These are phyloP conservation scores for Psilocybe mexicana DNA, from an alignment of 1,284 basidiomycete genomes.

Conservation along the genomic window DNA sequence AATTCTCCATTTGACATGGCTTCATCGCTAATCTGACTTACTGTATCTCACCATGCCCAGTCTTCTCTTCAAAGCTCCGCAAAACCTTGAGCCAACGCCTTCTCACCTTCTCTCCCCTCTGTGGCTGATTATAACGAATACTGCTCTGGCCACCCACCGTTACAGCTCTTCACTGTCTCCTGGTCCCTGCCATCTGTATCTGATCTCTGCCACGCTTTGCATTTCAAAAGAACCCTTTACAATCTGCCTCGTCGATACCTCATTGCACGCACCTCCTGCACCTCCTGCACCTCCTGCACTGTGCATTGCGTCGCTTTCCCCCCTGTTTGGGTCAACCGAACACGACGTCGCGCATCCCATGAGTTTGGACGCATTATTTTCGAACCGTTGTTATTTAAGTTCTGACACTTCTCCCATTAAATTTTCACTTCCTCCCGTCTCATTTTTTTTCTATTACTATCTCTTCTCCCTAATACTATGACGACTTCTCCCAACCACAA, in stretches of 20 bases:
- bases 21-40: conserved; percentile 20
- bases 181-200: conserved; percentile 11
- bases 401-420: conserved; percentile 47
- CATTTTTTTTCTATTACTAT: conserved; percentile 44
- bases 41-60: conserved; percentile 32
- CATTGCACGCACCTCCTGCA: conserved; percentile 18
- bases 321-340: conserved; percentile 21
- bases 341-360: conserved; percentile 18
- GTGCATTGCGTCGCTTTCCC: conserved; percentile 14
- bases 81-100: conserved; percentile 23
- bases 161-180: conserved; percentile 4
- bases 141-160: conserved; percentile 5
- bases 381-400: conserved; percentile 35
- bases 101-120: conserved; percentile 8
- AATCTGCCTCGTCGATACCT: conserved; percentile 22
- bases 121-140: neutral
- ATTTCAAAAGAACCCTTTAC: conserved; percentile 9
- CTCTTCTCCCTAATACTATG: conserved; percentile 58
- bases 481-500: conserved; percentile 61
- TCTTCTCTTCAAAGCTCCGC: conserved; percentile 27
- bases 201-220: conserved; percentile 12
- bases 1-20: conserved; percentile 36
- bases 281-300: conserved; percentile 14
- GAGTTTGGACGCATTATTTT: conserved; percentile 38
- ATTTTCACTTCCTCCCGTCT: conserved; percentile 51